A percentile compares a stretch with the other conserved stretches of the same genome.
These are phyloP conservation scores for Backusella australiensis DNA, from an alignment of 192 early-diverging fungal species.

Conservation along the genomic window DNA sequence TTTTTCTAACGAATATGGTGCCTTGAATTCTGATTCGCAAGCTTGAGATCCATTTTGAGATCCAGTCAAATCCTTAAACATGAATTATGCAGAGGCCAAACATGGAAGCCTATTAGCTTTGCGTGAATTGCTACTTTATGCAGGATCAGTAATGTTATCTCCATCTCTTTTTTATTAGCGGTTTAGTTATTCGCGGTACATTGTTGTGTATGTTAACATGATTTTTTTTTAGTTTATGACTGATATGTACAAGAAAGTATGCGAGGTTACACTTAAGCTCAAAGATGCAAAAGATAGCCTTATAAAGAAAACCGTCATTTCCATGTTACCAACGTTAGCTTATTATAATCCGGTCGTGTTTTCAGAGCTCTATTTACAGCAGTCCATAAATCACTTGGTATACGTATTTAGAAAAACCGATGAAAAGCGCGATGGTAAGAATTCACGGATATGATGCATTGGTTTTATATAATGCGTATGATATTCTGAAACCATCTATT, in stretches of 20 bases:
- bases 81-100: conserved; percentile 69
- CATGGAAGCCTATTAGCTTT: conserved; percentile 84
- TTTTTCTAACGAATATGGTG: no score
- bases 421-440: conserved; percentile 50
- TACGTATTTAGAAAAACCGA: conserved; percentile 65
- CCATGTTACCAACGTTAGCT: conserved; percentile 81
- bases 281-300: conserved; percentile 76
- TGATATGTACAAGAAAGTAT: conserved; percentile 67
- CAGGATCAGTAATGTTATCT: conserved; percentile 61
- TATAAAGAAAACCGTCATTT: conserved; percentile 80
- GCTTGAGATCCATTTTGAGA: no score
- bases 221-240: conserved; percentile 71
- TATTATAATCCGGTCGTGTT: conserved; percentile 74
- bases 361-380: conserved; percentile 61
- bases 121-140: conserved; percentile 75
- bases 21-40: no score
- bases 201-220: not conserved
- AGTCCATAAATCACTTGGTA: conserved; percentile 73
- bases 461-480: not conserved
- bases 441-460: not conserved
- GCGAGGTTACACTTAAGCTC: conserved; percentile 73
- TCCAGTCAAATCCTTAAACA: conserved; percentile 64
- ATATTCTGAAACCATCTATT: not conserved
- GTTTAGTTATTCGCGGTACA: not conserved
- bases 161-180: not conserved